Percentiles rank a stretch among this genome's conserved stretches.
phyloP scores from a whole-genome alignment of 75 land plant species.

The Cryptomeria japonica region DNA sequence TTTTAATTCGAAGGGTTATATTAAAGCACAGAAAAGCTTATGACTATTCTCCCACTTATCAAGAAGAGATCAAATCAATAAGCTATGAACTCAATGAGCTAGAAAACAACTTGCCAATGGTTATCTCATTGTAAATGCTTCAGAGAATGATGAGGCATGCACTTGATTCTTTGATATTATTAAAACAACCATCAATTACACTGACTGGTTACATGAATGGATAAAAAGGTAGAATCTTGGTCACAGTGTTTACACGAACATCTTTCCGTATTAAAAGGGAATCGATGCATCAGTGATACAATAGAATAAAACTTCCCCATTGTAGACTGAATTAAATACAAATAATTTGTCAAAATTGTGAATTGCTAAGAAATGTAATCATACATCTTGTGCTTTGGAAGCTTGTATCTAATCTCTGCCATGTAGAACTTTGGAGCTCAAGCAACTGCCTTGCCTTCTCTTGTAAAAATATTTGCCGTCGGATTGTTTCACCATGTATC shows the following conservation, averaged over 20 bases:
- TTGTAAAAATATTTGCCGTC: conserved; percentile 46
- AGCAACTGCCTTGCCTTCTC: conserved; percentile 70
- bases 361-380: conserved; percentile 84
- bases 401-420: conserved; percentile 75
- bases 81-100: not conserved
- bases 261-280: not conserved
- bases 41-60: not conserved
- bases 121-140: not conserved
- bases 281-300: not conserved
- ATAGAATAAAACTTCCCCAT: not conserved
- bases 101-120: not conserved
- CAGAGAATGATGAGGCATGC: not conserved
- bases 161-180: not conserved
- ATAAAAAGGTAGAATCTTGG: not conserved
- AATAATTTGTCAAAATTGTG: conserved; percentile 44
- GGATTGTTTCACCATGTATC: conserved; percentile 91
- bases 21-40: not conserved
- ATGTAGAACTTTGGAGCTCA: conserved; percentile 58
- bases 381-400: conserved; percentile 85
- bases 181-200: not conserved
- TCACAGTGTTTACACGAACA: not conserved
- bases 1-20: not conserved
- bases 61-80: not conserved
- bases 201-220: not conserved
- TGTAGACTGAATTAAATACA: conserved; percentile 17